phyloP scores from a whole-genome alignment of 2,329 filamentous ascomycete genomes.

The Fonsecaea pedrosoi region DNA sequence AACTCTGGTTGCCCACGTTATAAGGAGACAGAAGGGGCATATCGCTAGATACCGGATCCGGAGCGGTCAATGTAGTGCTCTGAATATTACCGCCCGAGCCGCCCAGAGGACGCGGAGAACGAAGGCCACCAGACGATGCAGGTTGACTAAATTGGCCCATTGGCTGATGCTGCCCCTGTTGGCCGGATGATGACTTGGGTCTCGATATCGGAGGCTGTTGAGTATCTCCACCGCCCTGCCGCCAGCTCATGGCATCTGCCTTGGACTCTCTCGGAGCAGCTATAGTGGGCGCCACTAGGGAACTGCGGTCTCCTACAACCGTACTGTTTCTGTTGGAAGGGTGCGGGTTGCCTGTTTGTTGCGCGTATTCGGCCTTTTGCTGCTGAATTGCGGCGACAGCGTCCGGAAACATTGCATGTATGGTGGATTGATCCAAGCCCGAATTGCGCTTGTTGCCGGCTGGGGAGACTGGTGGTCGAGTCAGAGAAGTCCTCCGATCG shows the following conservation, averaged over 20 bases:
- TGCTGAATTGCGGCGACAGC: slow-evolving; percentile 96
- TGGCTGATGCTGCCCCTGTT: slow-evolving; percentile 57
- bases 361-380: slow-evolving; percentile 96
- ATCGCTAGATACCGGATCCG: slow-evolving; percentile 71
- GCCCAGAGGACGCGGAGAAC: slow-evolving; percentile 77
- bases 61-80: slow-evolving; percentile 78
- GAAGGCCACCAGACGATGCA: slow-evolving; percentile 71
- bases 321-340: slow-evolving; percentile 92
- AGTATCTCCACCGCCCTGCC: slow-evolving; percentile 56
- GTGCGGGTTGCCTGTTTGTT: slow-evolving; percentile 88
- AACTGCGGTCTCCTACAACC: slow-evolving; percentile 76
- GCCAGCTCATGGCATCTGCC: slow-evolving; percentile 72
- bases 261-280: slow-evolving; percentile 68
- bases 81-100: slow-evolving; percentile 73
- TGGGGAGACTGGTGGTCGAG: slow-evolving; percentile 77
- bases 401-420: slow-evolving; percentile 99
- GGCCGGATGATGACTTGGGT: slow-evolving; percentile 77
- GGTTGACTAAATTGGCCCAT: slow-evolving; percentile 97
- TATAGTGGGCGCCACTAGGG: slow-evolving; percentile 76
- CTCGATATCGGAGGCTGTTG: slow-evolving; percentile 63
- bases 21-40: slow-evolving; percentile 84
- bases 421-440: slow-evolving; percentile 88
- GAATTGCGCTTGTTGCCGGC: slow-evolving; percentile 84
- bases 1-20: slow-evolving; percentile 81
- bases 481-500: slow-evolving; percentile 83